Conservation (phyloP, 148 eudicot species). For the Talinum fruticosum region DNA sequence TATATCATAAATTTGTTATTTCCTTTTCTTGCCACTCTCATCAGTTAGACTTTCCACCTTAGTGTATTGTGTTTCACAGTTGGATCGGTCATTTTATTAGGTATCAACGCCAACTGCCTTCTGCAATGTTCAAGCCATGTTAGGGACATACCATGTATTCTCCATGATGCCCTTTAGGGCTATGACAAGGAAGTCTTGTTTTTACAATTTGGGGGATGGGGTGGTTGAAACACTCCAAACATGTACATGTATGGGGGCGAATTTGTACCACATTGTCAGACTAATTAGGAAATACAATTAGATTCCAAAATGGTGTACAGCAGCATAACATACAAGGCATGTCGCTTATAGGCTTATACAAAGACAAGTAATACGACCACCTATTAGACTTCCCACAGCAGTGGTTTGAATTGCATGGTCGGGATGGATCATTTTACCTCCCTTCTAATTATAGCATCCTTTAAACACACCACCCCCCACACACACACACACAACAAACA, state of each 20-base stretch:
- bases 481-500: no score
- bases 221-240: neutral
- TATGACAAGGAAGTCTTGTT: neutral
- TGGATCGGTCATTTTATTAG: neutral
- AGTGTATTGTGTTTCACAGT: no score
- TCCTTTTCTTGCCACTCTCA: neutral
- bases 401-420: neutral
- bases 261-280: neutral
- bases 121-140: neutral
- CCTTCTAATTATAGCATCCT: neutral
- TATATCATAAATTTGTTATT: neutral
- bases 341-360: neutral
- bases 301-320: neutral
- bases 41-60: neutral
- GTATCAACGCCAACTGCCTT: neutral
- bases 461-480: neutral
- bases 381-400: neutral
- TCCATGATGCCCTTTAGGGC: neutral
- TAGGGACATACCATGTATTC: neutral
- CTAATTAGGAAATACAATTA: no score
- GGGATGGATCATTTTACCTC: neutral
- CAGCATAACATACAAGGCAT: neutral
- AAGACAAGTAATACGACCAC: neutral
- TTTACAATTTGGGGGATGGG: neutral
- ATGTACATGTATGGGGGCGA: neutral